Evolutionary conservation across 768 basidiomycete genomes (phyloP).

Genomic region (Mycena crocata): DNA sequence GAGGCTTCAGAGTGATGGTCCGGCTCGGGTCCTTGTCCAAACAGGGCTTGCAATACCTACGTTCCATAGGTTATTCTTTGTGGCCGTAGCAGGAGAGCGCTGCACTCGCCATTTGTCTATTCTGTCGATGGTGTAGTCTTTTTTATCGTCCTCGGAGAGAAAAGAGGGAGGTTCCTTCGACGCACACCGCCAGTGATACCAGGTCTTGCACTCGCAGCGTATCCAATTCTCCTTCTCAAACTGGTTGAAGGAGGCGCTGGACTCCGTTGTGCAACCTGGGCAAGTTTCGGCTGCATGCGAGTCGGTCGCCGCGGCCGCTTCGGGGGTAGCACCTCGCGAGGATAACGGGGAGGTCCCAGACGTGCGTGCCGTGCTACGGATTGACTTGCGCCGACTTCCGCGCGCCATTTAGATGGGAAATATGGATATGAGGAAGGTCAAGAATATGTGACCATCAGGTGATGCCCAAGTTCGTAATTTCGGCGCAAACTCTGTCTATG

Average conservation of each 20-base stretch:
- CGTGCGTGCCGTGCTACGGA: constrained; percentile 15
- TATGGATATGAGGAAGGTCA: background rate
- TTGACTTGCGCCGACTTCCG: constrained; percentile 21
- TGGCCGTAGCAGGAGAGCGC: constrained; percentile 12
- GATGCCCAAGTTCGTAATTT: background rate
- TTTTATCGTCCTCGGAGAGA: constrained; percentile 44
- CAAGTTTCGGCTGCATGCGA: constrained; percentile 47
- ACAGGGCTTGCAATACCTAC: constrained; percentile 80
- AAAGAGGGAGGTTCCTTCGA: constrained; percentile 38
- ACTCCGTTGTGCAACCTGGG: constrained; percentile 62
- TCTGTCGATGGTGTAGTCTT: constrained; percentile 69
- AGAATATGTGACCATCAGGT: background rate
- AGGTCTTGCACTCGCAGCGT: constrained; percentile 84
- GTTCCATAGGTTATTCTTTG: constrained; percentile 11
- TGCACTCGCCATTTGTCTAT: constrained; percentile 81
- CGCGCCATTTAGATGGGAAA: constrained; percentile 21
- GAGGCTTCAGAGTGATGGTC: constrained; percentile 78
- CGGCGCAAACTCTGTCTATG: background rate
- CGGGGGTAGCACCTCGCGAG: constrained; percentile 23
- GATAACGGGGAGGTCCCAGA: constrained; percentile 28
- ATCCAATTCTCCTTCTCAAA: constrained; percentile 84
- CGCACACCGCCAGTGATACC: constrained; percentile 89
- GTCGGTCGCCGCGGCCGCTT: background rate
- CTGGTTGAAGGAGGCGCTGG: constrained; percentile 44
- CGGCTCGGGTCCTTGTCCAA: constrained; percentile 68